Base-by-base conservation (phyloP, 129 eudicot genomes). In the Helianthus annuus region DNA sequence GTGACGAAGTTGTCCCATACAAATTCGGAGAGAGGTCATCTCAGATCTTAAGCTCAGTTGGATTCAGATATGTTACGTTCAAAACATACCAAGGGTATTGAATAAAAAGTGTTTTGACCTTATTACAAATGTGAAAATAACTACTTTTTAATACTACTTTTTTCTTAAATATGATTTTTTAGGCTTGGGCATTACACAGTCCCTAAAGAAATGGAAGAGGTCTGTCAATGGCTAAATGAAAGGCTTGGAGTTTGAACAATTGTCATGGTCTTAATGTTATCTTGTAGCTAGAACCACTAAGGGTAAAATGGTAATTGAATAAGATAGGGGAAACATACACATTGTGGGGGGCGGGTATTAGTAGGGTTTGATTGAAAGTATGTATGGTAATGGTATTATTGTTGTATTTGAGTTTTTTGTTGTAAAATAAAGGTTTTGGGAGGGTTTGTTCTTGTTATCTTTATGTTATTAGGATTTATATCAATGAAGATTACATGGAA, bases 131-230 rank as follows among this genome's bases (percentile, higher is more conserved):
- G 5, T 38, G 51, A 42, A 42, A 29, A 52, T 39, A 42, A 52
- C 2, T 7, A 40, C 6, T 13, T 60, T 16, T 17, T 11, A 15
- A 3, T 48, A 62, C 68, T 49, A n/a, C 74, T 55, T 36, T 53
- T 59, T 58, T 29, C 19, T 58, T 12, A 39, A 39, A 39, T 39
- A 39, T 68, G 34, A 39, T 66, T 79, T 52, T 52, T 64, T 85
- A 95, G 99, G 85, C 86, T 95, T 48, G 99, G 94, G 17, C 99
- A 95, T 80, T 88, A 86, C 68, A 95, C 97, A 6, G 83, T 88
- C 61, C 95, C 99, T 7, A 88, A 79, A 77, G 97, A 90, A 79
- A 95, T 95, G 97, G 85, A 88, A 32, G 99, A 90, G 62, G 94
- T 95, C 4, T 88, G 94, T 70, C 77, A 69, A 29, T 95, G 97